Base-by-base conservation (phyloP, 306 rosid genomes). In the Acacia confusa region DNA sequence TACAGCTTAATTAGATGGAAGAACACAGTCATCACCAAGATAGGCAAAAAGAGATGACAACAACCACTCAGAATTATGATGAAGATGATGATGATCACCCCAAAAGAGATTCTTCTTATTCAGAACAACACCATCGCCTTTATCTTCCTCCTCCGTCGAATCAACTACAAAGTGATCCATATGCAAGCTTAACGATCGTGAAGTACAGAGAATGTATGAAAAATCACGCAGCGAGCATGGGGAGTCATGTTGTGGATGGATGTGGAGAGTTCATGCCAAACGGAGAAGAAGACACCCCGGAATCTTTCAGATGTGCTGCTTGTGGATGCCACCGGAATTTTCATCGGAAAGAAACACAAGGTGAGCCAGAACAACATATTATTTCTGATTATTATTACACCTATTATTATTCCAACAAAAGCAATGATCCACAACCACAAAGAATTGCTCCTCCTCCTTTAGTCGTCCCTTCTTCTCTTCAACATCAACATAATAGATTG, bases 211-310 rank as follows among this genome's bases (percentile, higher is more conserved):
- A 96, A 88, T 93, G 99, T 82, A 67, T 86, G 82, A 89, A 85
- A 80, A 96, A 96, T 78, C 97, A 96, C 76, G 99, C 98, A 4
- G 99, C 97, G 22, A 87, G 84, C 84, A 85, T 70, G 58, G 99
- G 99, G 50, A 89, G 97, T 76, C 90, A 89, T 79, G 92, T 91
- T 53, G 89, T 93, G 7, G 98, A 96, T 69, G 99, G 99, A 0
- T 96, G 99, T 63, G 96, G 98, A 9, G 99, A 96, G 80, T 96
- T 96, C 89, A 93, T 96, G 99, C 93, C 98, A 12, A 78, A 84
- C 28, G 96, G 96, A 61, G 94, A 87, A 67, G 88, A 89, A 38
- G 92, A 89, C 80, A 72, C 89, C 1, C 79, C 74, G 3, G 96
- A 86, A 76, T 88, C 92, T 12, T 58, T 93, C 11, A 84, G 71